These are phyloP conservation scores for Solanum sejunctum DNA, from an alignment of 257 asterid species.

Conservation along the genomic window DNA sequence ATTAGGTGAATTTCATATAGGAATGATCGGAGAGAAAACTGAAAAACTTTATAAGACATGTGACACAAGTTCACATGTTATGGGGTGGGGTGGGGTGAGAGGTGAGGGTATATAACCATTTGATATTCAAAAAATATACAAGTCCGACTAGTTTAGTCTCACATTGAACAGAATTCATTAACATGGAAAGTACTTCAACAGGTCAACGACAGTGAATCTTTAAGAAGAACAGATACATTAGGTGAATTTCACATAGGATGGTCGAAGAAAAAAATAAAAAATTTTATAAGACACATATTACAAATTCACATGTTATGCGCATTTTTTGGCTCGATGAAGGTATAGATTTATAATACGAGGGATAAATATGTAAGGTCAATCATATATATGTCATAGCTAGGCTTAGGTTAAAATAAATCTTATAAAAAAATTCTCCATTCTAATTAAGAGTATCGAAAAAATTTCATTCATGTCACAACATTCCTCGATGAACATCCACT, in stretches of 20 bases:
- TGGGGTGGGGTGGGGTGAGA: no score
- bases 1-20: neutral
- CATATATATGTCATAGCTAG: neutral
- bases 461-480: neutral
- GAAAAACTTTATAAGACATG: neutral
- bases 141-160: no score
- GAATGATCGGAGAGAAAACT: neutral
- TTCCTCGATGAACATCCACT: neutral
- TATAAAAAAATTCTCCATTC: no score
- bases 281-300: fast-evolving
- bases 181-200: no score
- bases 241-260: neutral
- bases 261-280: neutral
- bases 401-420: neutral
- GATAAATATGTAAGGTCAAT: no score
- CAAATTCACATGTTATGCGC: neutral
- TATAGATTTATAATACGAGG: no score
- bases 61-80: neutral
- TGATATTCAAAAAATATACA: no score
- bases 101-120: no score
- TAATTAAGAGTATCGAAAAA: no score
- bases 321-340: no score
- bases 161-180: no score
- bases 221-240: neutral
- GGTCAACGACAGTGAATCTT: no score